These are phyloP conservation scores for Kwoniella newhampshirensis DNA, from an alignment of 768 basidiomycete species.

Conservation along the genomic window DNA sequence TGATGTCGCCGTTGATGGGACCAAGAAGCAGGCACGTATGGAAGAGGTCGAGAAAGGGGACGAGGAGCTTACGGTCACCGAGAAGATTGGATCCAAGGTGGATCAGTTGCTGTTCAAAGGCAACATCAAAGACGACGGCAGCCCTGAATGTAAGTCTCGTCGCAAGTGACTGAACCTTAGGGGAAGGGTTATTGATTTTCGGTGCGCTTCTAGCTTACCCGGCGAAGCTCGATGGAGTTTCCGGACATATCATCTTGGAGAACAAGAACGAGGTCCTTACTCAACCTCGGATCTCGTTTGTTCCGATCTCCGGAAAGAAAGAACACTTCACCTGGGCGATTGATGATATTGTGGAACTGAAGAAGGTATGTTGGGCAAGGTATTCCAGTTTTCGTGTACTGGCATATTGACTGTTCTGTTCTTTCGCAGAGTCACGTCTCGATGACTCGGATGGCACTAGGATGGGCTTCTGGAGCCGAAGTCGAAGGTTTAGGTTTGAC, in stretches of 20 bases:
- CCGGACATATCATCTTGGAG: constrained; percentile 52
- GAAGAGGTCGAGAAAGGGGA: constrained; percentile 11
- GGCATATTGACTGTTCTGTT: background rate
- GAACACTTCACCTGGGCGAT: constrained; percentile 47
- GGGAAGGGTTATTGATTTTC: background rate
- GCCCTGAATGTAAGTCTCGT: constrained; percentile 41
- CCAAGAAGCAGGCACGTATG: constrained; percentile 47
- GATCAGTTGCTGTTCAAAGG: constrained; percentile 51
- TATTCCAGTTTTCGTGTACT: background rate
- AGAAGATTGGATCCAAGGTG: constrained; percentile 51
- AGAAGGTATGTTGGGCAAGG: constrained; percentile 38
- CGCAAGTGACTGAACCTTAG: background rate
- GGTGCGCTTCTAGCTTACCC: constrained; percentile 48
- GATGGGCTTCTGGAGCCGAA: constrained; percentile 54
- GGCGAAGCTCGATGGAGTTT: constrained; percentile 48
- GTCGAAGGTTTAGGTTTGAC: constrained; percentile 54
- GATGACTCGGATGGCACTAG: constrained; percentile 53
- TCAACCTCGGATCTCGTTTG: constrained; percentile 41
- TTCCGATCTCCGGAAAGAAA: constrained; percentile 39
- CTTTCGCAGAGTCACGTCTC: constrained; percentile 49
- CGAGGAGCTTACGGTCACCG: constrained; percentile 15
- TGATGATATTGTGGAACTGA: constrained; percentile 55
- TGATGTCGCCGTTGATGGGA: constrained; percentile 54
- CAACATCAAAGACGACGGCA: constrained; percentile 51
- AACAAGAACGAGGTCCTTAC: constrained; percentile 31